Percentiles rank a stretch among this genome's conserved stretches.
These are phyloP conservation scores for Paramecium bursaria DNA, from an alignment of 73 alveolate genomes.

Conservation along the genomic window DNA sequence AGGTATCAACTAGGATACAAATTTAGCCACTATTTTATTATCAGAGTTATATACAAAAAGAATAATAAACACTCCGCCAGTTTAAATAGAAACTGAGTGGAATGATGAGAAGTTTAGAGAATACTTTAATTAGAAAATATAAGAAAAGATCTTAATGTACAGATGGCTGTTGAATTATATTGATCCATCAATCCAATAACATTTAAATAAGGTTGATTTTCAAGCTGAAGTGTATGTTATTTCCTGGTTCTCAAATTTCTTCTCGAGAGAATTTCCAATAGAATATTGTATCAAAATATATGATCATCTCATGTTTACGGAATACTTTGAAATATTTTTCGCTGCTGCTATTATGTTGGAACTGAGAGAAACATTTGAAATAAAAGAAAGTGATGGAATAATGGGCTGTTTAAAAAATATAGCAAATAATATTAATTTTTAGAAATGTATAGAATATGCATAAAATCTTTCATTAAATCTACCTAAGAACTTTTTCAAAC, in stretches of 20 bases:
- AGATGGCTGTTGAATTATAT: conserved; percentile 15
- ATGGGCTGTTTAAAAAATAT: conserved; percentile 37
- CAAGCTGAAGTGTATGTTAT: conserved; percentile 19
- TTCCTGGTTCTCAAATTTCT: conserved; percentile 36
- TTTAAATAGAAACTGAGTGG: no score
- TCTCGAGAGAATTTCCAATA: conserved; percentile 4
- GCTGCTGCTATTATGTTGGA: conserved; percentile 27
- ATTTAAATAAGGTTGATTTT: conserved; percentile 23
- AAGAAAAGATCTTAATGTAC: conserved; percentile 28
- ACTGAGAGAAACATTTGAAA: conserved; percentile 33
- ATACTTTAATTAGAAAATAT: not conserved
- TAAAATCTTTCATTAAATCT: not conserved
- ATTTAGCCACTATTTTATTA: conserved; percentile 28
- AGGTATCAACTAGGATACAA: conserved; percentile 34
- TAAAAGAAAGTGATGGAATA: conserved; percentile 53
- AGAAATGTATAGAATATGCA: not conserved
- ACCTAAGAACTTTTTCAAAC: conserved; percentile 16
- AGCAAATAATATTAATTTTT: not conserved
- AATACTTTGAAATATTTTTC: conserved; percentile 23
- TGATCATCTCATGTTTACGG: conserved; percentile 21
- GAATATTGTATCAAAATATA: conserved; percentile 20
- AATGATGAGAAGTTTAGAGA: not conserved
- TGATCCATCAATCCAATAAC: not conserved
- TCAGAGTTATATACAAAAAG: conserved; percentile 31
- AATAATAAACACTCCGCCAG: conserved; percentile 9